Conservation (phyloP, 23 red algal species). For the Pyropia haitanensis region DNA sequence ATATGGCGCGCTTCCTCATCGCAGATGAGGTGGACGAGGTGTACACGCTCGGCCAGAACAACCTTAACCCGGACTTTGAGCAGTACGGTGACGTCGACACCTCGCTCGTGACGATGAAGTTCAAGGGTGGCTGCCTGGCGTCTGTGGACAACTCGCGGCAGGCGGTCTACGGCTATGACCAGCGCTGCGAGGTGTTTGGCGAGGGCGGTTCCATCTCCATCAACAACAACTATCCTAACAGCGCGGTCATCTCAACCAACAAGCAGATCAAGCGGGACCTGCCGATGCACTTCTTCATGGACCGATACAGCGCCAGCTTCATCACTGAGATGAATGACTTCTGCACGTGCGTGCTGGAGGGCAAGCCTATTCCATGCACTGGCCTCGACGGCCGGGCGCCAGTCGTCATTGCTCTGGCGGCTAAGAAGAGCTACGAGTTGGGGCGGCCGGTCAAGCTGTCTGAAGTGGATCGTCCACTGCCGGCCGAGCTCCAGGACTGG, state of each 20-base stretch:
- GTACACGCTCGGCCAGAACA: constrained; percentile 77
- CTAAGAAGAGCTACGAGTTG: constrained; percentile 73
- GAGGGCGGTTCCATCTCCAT: constrained; percentile 83
- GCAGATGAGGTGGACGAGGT: constrained; percentile 93
- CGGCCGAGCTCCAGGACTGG: constrained; percentile 59
- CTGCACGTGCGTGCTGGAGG: constrained; percentile 56
- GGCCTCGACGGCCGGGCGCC: constrained; percentile 95
- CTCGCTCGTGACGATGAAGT: constrained; percentile 79
- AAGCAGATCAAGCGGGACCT: constrained; percentile 83
- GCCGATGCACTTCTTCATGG: constrained; percentile 99
- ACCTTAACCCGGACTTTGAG: constrained; percentile 64
- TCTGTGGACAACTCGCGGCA: constrained; percentile 96
- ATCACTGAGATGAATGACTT: constrained; percentile 88
- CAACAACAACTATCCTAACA: constrained; percentile 98
- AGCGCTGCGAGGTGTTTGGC: constrained; percentile 98
- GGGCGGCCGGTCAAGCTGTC: constrained; percentile 64
- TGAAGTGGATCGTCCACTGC: constrained; percentile 75
- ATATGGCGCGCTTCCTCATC: constrained; percentile 98
- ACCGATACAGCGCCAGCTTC: constrained; percentile 96
- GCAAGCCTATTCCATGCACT: constrained; percentile 75
- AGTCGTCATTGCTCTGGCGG: constrained; percentile 92
- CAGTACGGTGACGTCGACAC: constrained; percentile 96
- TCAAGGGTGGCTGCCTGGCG: constrained; percentile 79
- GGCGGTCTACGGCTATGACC: constrained; percentile 98
- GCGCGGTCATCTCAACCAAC: constrained; percentile 82